Percentiles rank a stretch among this genome's conserved stretches.
phyloP scores from a whole-genome alignment of 1,284 basidiomycete genomes.

The Entoloma clypeatum region DNA sequence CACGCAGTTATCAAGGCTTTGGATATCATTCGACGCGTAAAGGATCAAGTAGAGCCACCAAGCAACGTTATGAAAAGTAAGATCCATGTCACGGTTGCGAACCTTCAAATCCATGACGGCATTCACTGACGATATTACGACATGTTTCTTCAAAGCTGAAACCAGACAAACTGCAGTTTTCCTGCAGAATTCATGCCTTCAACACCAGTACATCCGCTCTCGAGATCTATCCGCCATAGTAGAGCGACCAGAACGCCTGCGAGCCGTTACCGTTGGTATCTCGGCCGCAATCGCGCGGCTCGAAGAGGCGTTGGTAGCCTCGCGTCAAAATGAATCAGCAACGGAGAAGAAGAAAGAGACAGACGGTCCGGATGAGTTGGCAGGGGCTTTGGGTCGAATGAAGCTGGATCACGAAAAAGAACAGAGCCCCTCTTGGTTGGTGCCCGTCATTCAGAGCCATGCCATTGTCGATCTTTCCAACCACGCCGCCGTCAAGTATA shows the following conservation, averaged over 20 bases:
- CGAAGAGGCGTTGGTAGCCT: conserved; percentile 35
- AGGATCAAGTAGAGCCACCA: too few relatives aligned
- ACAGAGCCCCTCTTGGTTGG: conserved; percentile 16
- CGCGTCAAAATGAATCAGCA: conserved; percentile 1
- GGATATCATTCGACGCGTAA: too few relatives aligned
- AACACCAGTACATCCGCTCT: conserved; percentile 78
- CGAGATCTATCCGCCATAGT: conserved; percentile 71
- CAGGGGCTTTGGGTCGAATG: conserved; percentile 51
- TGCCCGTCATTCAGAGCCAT: conserved; percentile 49
- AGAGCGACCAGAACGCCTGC: conserved; percentile 87
- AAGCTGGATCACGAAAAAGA: conserved; percentile 34
- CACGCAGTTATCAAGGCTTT: too few relatives aligned
- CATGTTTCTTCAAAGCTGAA: not conserved
- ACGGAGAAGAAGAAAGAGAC: conserved; percentile 14
- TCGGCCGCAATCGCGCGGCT: conserved; percentile 74
- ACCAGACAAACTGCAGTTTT: conserved; percentile 27
- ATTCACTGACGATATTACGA: too few relatives aligned
- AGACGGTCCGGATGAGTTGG: conserved; percentile 45
- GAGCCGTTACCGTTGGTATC: conserved; percentile 77
- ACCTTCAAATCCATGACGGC: too few relatives aligned
- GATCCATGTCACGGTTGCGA: too few relatives aligned
- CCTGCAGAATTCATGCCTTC: conserved; percentile 65
- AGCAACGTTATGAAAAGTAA: too few relatives aligned
- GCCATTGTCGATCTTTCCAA: conserved; percentile 53
- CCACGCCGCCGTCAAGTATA: conserved; percentile 64